Evolutionary conservation across 345 rosid species (phyloP), one percentile per base, ranked within the genome.

Genomic region (Populus nigra): DNA sequence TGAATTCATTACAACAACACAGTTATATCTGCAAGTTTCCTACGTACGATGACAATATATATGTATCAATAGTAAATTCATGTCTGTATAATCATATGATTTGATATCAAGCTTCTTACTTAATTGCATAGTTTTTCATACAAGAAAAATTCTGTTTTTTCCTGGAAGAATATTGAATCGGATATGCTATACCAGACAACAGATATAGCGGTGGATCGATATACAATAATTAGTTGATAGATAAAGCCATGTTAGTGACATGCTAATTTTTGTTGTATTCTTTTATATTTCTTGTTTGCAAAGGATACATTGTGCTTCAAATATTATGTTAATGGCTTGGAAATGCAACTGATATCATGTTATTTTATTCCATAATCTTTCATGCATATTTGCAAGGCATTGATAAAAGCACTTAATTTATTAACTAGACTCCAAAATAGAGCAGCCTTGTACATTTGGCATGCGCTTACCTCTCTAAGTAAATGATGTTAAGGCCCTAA

Each of bases 71-170:
- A 27, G 25, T 31, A 43, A 25, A 50, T 67, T 63, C 47, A 45
- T 67, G 20, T 68, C 61, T 66, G 55, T 33, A 45, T 43, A 17
- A 50, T 23, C 57, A 63, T 43, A 43, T 63, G 68, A 71, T 71
- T 66, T 65, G 15, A 71, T 68, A 73, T 73, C 83, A 50, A 73
- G 73, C 39, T 68, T 66, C 22, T 68, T 68, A 20, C 45, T 78
- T 62, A 78, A 78, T 70, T 76, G 36, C 77, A 75, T 75, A 73
- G 36, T 74, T 63, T 71, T 18, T 76, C 72, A 75, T 68, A 27
- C 79, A 83, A 67, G 83, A 49, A 78, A 80, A 69, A 22, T 9
- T 27, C 11, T 67, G 38, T 31, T 41, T 55, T 38, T n/a, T 55
- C 29, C 31, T 39, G 25, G 31, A 33, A 29, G 50, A 75, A 8